Percentiles rank a stretch among this genome's conserved stretches.
Evolutionary conservation across 495 filamentous ascomycete species (phyloP).

Genomic region (Podospora pseudopauciseta): DNA sequence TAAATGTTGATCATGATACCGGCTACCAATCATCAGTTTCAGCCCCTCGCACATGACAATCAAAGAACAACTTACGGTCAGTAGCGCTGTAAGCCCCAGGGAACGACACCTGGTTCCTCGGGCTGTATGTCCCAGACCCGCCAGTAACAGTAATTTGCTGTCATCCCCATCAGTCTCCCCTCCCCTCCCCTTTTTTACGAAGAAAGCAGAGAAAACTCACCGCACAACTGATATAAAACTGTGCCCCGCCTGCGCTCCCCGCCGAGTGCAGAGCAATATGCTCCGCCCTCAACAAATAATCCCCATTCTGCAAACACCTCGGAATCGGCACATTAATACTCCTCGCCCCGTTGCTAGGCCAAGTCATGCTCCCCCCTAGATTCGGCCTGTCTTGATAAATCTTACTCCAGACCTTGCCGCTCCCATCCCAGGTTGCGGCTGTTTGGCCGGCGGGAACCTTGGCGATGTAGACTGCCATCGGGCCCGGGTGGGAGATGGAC

Average conservation of each 20-base stretch:
- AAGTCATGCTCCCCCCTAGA: slow-evolving; percentile 38
- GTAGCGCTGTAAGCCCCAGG: slow-evolving; percentile 42
- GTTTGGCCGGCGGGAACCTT: slow-evolving; percentile 48
- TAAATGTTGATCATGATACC: slow-evolving; percentile 50
- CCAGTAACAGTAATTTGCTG: slow-evolving; percentile 44
- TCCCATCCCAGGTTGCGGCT: slow-evolving; percentile 46
- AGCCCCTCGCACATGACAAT: too few relatives aligned
- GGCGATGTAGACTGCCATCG: slow-evolving; percentile 52
- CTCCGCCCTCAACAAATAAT: slow-evolving; percentile 59
- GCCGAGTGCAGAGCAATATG: slow-evolving; percentile 54
- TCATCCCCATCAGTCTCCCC: slow-evolving; percentile 53
- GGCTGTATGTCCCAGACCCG: slow-evolving; percentile 36
- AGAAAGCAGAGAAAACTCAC: background rate
- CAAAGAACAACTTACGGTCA: slow-evolving; percentile 22
- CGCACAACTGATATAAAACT: slow-evolving; percentile 54
- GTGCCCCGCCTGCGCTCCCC: slow-evolving; percentile 42
- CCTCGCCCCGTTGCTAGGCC: slow-evolving; percentile 38
- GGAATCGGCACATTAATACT: slow-evolving; percentile 47
- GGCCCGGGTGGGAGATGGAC: slow-evolving; percentile 50
- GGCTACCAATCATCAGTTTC: slow-evolving; percentile 6
- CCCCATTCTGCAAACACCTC: slow-evolving; percentile 46
- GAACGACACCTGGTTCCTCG: slow-evolving; percentile 38
- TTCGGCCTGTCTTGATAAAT: slow-evolving; percentile 47
- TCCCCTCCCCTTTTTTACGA: slow-evolving; percentile 27
- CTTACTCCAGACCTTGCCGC: slow-evolving; percentile 52